phyloP scores from a whole-genome alignment of 108 stramenopile genomes.

The Skeletonema potamos region DNA sequence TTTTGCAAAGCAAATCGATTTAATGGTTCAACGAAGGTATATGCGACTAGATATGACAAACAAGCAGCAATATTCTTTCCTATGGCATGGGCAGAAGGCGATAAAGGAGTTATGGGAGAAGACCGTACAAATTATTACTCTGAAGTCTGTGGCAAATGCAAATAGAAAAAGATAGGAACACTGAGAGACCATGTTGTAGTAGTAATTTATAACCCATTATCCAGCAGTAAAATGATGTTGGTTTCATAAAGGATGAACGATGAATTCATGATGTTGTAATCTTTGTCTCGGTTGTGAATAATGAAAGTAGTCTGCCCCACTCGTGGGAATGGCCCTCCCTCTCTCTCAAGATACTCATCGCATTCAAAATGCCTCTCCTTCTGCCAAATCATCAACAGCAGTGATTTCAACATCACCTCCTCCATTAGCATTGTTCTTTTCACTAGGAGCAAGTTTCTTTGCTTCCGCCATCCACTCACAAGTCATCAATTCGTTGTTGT shows the following conservation, averaged over 20 bases:
- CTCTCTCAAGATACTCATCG: background rate
- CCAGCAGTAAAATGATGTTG: background rate
- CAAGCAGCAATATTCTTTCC: constrained; percentile 47
- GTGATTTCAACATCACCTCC: constrained; percentile 27
- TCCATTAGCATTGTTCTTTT: background rate
- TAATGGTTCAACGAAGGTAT: constrained; percentile 58
- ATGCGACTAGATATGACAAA: constrained; percentile 57
- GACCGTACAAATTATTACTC: constrained; percentile 74
- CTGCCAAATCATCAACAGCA: constrained; percentile 21
- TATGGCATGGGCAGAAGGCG: constrained; percentile 81
- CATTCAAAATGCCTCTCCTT: constrained; percentile 40
- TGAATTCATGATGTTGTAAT: background rate
- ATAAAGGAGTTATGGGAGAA: constrained; percentile 69
- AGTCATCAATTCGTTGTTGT: constrained; percentile 6
- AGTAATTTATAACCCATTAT: background rate
- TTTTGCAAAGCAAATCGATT: constrained; percentile 75
- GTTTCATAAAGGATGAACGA: background rate
- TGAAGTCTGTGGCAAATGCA: constrained; percentile 54
- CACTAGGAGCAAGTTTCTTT: constrained; percentile 6
- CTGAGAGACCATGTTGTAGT: background rate
- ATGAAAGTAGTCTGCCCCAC: too few relatives aligned
- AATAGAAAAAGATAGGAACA: background rate
- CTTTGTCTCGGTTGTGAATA: background rate
- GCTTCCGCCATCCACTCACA: constrained; percentile 46
- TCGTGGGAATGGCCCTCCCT: too few relatives aligned